Percentiles rank a stretch among this genome's conserved stretches.
Evolutionary conservation across 2,329 filamentous ascomycete species (phyloP).

Genomic region (Sporothrix variecibatus): DNA sequence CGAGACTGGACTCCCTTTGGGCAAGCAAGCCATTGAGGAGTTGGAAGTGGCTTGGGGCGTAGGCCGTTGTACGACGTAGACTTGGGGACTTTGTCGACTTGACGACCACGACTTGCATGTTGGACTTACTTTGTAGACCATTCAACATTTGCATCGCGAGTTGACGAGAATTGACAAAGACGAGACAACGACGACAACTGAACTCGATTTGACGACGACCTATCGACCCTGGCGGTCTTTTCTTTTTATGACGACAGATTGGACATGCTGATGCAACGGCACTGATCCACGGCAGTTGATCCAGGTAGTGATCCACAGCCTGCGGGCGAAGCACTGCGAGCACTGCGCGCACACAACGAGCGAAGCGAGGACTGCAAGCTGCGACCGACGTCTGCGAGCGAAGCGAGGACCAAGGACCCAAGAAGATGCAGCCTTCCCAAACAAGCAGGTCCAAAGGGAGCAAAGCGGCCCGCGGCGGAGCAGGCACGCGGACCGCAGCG

Average conservation of each 20-base stretch:
- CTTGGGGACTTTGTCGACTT: background rate
- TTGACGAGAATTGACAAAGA: background rate
- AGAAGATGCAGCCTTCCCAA: background rate
- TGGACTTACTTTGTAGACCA: background rate
- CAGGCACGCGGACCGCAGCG: background rate
- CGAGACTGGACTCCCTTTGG: background rate
- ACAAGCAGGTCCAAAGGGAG: background rate
- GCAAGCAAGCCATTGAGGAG: background rate
- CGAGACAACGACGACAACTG: background rate
- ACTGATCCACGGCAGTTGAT: slow-evolving; percentile 1
- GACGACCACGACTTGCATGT: background rate
- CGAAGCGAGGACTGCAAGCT: background rate
- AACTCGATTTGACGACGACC: background rate
- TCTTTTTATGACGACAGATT: background rate
- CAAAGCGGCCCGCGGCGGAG: background rate
- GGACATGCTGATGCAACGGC: background rate
- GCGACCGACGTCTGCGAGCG: too few species aligned
- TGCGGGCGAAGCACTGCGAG: background rate
- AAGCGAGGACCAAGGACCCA: background rate
- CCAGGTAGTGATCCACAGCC: background rate
- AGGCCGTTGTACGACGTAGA: too few species aligned
- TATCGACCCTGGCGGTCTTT: background rate
- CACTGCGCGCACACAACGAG: background rate
- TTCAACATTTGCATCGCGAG: background rate
- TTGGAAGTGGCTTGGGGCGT: background rate